A percentile compares a stretch with the other conserved stretches of the same genome.
Conservation (phyloP, 2,329 filamentous ascomycete species). For the Penicillium sp. region DNA sequence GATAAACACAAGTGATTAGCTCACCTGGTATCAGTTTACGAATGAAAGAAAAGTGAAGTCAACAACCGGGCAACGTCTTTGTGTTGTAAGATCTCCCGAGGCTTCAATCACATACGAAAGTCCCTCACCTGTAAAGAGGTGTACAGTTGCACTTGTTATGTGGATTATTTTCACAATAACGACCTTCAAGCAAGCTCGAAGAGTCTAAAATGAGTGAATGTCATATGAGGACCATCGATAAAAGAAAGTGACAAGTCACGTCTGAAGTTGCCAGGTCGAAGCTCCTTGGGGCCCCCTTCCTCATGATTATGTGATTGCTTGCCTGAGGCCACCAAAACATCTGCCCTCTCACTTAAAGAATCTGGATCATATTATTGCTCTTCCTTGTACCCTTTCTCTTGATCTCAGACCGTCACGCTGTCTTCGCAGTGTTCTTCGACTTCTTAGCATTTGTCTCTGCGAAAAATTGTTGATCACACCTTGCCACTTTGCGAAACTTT, state of each 20-base stretch:
- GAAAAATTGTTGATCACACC: background rate
- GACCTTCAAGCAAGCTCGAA: background rate
- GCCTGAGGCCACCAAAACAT: slow-evolving; percentile 3
- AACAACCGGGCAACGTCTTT: too few relatives aligned
- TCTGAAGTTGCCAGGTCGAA: background rate
- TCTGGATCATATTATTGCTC: background rate
- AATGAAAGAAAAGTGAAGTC: background rate
- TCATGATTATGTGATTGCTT: slow-evolving; percentile 5
- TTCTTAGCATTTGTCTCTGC: background rate
- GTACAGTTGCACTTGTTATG: background rate
- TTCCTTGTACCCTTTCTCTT: background rate
- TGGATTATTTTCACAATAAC: background rate
- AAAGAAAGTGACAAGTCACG: background rate
- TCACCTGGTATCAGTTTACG: background rate
- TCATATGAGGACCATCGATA: background rate
- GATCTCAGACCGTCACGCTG: background rate
- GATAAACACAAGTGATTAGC: background rate
- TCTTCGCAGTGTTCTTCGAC: background rate
- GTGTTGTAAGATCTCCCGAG: background rate
- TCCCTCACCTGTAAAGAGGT: background rate
- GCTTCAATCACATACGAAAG: background rate
- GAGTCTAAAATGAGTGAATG: background rate
- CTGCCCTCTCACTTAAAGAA: slow-evolving; percentile 2
- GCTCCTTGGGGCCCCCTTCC: background rate
- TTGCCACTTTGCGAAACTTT: slow-evolving; percentile 17